Base-by-base conservation (phyloP, 768 basidiomycete species). In the Crucibulum laeve region DNA sequence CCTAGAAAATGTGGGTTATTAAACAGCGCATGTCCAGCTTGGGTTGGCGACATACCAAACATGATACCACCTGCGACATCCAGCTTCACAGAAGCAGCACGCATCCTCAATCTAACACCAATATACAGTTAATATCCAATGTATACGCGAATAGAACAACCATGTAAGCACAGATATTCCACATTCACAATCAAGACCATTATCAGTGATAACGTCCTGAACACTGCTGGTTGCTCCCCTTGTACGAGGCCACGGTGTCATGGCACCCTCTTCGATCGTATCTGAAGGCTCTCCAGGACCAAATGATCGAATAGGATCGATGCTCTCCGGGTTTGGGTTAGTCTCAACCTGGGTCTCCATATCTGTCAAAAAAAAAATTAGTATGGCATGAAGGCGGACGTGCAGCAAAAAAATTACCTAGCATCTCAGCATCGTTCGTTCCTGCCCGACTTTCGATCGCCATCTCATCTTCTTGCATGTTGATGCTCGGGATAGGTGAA, bases 31-130 rank as follows among this genome's bases (percentile, higher is more conserved):
- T 11, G 6, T 23, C 17, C 0, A 6, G 38, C 7, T 30, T 19
- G n/a, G 17, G 17, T 23, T 5, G 5, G 39, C 39, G 45, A 56
- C 76, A 42, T 43, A 88, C 88, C 88, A 91, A 33, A 80, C 53
- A 58, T 91, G 89, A 56, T 76, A 84, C 87, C 87, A 89, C 45
- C 67, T 74, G 14, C 68, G 68, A 60, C 89, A 90, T n/a, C 71
- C 77, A 6, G 79, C 81, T 46, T 90, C 86, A 53, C 88, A 91
- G 43, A 77, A 71, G 44, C 78, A 73, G 22, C 51, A 54, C 18
- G 74, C 69, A 48, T 84, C 83, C 22, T 82, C 79, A 13, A 68
- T 53, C 84, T 88, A 54, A 22, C 46, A 46, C 13, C 21, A 22
- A 14, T 25, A n/a, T 15, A 39, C 4, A 35, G 11, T 5, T 34